Percentiles rank a stretch among this genome's conserved stretches.
Evolutionary conservation across 352 stramenopile genomes (phyloP).

Genomic region (Peronosclerospora sorghi): DNA sequence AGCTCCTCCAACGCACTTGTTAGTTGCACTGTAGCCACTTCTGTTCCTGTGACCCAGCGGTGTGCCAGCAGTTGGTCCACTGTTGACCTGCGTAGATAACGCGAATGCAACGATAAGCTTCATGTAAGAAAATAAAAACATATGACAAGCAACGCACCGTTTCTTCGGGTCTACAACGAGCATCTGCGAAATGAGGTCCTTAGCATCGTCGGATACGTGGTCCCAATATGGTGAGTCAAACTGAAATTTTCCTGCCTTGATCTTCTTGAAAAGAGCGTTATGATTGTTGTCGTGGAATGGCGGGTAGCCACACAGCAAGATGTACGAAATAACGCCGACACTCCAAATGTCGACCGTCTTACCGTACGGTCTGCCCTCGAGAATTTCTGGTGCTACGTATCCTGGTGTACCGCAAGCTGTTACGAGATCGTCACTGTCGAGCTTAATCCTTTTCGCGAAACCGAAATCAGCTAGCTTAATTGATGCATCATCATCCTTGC

Average conservation of each 20-base stretch:
- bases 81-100: constrained; percentile 39
- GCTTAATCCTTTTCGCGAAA: constrained; percentile 78
- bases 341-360: constrained; percentile 84
- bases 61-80: constrained; percentile 82
- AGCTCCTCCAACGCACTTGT: constrained; percentile 88
- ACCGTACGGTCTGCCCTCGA: constrained; percentile 67
- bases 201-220: constrained; percentile 87
- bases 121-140: not conserved
- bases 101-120: not conserved
- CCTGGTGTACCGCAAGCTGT: constrained; percentile 75
- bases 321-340: constrained; percentile 86
- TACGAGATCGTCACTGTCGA: constrained; percentile 53
- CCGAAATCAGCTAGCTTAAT: constrained; percentile 85
- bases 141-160: constrained; percentile 24
- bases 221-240: constrained; percentile 95
- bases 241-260: constrained; percentile 90
- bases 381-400: constrained; percentile 78
- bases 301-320: constrained; percentile 76
- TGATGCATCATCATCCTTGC: constrained; percentile 70
- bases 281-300: constrained; percentile 91
- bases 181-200: constrained; percentile 90
- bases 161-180: constrained; percentile 86
- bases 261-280: constrained; percentile 90
- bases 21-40: constrained; percentile 83
- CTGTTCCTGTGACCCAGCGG: constrained; percentile 82